phyloP scores from a whole-genome alignment of 768 basidiomycete genomes.

The Daedaleopsis sinensis region DNA sequence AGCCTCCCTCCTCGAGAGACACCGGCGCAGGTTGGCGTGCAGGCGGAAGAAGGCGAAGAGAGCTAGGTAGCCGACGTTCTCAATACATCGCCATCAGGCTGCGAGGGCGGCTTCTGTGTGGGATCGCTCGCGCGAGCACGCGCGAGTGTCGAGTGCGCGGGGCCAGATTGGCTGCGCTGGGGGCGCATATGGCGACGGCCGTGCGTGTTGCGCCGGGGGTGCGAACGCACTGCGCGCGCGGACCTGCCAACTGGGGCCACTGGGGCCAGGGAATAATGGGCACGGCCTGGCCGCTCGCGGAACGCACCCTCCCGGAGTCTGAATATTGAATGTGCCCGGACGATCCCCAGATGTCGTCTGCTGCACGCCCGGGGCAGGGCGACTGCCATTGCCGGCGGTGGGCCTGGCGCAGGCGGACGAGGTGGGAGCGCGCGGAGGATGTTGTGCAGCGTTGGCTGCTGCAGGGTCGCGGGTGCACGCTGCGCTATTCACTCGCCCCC shows the following conservation, averaged over 20 bases:
- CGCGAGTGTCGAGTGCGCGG: background rate
- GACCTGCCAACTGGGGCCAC: too few relatives aligned
- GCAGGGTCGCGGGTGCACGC: background rate
- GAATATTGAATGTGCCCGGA: constrained; percentile 16
- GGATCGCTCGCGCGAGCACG: background rate
- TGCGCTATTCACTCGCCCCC: background rate
- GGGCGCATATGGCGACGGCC: background rate
- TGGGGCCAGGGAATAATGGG: constrained; percentile 1
- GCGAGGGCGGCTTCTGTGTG: background rate
- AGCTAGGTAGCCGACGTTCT: background rate
- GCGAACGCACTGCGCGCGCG: constrained; percentile 8
- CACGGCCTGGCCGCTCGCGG: constrained; percentile 10
- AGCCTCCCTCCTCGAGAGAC: background rate
- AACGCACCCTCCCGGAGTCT: constrained; percentile 21
- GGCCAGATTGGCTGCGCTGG: constrained; percentile 2
- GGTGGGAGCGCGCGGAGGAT: background rate
- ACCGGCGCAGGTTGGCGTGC: background rate
- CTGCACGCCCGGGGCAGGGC: background rate
- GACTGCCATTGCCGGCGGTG: constrained; percentile 10
- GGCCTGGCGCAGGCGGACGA: background rate
- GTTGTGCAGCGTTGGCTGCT: background rate
- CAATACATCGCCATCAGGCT: background rate
- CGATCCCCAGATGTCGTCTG: constrained; percentile 7
- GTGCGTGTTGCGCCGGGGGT: background rate
- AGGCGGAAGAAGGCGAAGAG: background rate